phyloP scores from a whole-genome alignment of 371 early-diverging fungal genomes.

The Massospora cicadina region DNA sequence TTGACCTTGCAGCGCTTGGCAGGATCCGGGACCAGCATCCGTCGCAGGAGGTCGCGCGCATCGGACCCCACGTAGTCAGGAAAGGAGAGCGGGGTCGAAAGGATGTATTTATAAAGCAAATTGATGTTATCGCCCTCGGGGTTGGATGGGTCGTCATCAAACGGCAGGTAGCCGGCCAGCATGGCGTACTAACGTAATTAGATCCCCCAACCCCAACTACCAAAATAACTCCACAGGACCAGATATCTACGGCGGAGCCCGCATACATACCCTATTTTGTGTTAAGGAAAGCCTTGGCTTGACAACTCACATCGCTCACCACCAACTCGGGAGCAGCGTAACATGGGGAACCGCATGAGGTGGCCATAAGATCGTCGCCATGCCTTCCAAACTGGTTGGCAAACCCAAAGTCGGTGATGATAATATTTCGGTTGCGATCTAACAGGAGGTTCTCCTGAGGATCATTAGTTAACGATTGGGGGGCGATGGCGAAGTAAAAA shows the following conservation, averaged over 20 bases:
- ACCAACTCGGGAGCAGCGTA: slow-evolving; percentile 97
- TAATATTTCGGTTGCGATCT: slow-evolving; percentile 66
- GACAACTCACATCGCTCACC: slow-evolving; percentile 40
- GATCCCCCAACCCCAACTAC: slow-evolving; percentile 9
- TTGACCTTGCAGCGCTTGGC: slow-evolving; percentile 66
- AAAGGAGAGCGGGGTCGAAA: slow-evolving; percentile 73
- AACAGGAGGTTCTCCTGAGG: slow-evolving; percentile 73
- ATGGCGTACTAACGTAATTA: slow-evolving; percentile 72
- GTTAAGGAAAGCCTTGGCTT: not conserved
- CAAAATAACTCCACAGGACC: slow-evolving; percentile 89
- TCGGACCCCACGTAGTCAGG: slow-evolving; percentile 72
- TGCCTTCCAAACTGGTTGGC: slow-evolving; percentile 72
- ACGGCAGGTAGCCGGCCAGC: slow-evolving; percentile 96
- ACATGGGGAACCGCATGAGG: slow-evolving; percentile 92
- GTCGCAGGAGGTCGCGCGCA: slow-evolving; percentile 63
- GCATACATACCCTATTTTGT: slow-evolving; percentile 58
- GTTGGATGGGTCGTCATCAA: slow-evolving; percentile 95
- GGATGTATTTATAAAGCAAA: slow-evolving; percentile 84
- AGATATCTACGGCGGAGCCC: slow-evolving; percentile 89
- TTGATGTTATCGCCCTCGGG: slow-evolving; percentile 94
- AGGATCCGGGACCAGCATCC: slow-evolving; percentile 88
- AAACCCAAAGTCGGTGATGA: slow-evolving; percentile 98
- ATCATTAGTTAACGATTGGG: not conserved
- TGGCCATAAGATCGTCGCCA: slow-evolving; percentile 56
- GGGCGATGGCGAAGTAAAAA: not conserved